Evolutionary conservation across 1,284 basidiomycete genomes (phyloP).

Genomic region (Porodaedalea pini): DNA sequence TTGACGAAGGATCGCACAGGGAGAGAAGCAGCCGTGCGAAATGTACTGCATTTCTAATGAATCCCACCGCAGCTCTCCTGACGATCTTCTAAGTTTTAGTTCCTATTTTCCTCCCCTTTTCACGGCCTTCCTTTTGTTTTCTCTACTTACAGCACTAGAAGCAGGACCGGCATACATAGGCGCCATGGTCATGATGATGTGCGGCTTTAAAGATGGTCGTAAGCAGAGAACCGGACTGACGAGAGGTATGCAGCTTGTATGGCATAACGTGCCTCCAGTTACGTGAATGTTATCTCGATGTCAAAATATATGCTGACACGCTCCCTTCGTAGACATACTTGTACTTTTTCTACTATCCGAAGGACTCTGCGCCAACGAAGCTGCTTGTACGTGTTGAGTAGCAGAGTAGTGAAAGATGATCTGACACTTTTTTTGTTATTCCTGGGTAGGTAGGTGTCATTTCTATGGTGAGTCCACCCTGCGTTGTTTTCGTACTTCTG

Average conservation of each 20-base stretch:
- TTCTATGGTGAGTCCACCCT: constrained; percentile 12
- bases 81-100: no score
- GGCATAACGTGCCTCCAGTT: constrained; percentile 20
- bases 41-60: no score
- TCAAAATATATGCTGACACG: background rate
- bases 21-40: no score
- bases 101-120: no score
- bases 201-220: background rate
- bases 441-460: background rate
- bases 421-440: background rate
- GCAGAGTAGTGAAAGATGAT: background rate
- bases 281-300: background rate
- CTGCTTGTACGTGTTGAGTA: constrained; percentile 8
- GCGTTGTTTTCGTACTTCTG: background rate
- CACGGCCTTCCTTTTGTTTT: background rate
- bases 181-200: constrained; percentile 19
- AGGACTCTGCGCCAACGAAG: constrained; percentile 11
- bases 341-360: constrained; percentile 17
- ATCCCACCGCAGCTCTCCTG: no score
- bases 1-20: no score
- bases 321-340: constrained; percentile 17
- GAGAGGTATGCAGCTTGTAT: constrained; percentile 13
- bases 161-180: constrained; percentile 16
- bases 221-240: background rate
- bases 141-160: background rate